Evolutionary conservation across 2,329 filamentous ascomycete genomes (phyloP).

Genomic region (Hypoxylon sp.): DNA sequence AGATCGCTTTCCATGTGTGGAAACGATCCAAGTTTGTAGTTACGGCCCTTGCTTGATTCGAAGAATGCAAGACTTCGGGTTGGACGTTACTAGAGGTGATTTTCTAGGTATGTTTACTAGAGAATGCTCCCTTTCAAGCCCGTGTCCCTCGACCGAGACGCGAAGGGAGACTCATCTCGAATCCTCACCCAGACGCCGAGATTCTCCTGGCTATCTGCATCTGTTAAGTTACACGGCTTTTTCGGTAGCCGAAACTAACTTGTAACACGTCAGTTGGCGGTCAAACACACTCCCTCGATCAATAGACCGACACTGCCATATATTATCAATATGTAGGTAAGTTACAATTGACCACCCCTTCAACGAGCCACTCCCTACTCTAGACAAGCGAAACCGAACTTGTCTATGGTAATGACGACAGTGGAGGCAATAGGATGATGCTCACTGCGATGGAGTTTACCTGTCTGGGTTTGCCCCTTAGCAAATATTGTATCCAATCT

Average conservation of each 20-base stretch:
- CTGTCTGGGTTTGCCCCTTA: not conserved
- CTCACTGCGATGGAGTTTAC: not conserved
- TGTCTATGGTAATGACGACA: no score
- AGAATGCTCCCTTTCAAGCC: not conserved
- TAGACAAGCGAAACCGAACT: not conserved
- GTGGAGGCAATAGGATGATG: not conserved
- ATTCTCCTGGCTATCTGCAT: conserved; percentile 33
- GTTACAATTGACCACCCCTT: not conserved
- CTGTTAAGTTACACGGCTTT: conserved; percentile 25
- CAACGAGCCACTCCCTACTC: not conserved
- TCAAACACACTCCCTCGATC: conserved; percentile 24
- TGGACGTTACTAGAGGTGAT: not conserved
- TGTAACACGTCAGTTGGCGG: conserved; percentile 27
- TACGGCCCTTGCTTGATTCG: not conserved
- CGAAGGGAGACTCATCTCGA: conserved; percentile 8
- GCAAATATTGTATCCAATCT: not conserved
- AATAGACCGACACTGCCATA: not conserved
- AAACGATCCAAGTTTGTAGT: conserved; percentile 1
- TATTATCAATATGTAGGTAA: not conserved
- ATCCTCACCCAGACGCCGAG: conserved; percentile 10
- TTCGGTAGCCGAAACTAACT: conserved; percentile 40
- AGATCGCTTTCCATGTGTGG: conserved; percentile 27
- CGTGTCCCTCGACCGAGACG: not conserved
- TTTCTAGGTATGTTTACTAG: no score
- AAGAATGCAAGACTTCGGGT: not conserved